phyloP scores from a whole-genome alignment of 345 rosid genomes.

The Eutrema yunnanense region DNA sequence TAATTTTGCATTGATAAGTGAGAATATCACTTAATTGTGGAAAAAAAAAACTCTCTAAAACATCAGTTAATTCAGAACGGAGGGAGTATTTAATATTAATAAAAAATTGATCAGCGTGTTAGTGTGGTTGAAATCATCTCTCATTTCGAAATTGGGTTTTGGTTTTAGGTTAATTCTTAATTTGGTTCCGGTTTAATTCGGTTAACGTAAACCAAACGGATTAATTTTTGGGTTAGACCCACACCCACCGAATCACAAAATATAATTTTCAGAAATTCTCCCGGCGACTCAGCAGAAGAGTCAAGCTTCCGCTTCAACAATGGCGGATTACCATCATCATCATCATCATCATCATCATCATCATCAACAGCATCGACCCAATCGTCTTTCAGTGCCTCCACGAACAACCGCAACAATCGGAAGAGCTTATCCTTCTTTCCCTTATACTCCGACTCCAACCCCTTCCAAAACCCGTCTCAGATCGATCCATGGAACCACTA shows the following conservation, averaged over 20 bases:
- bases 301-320: conserved; percentile 19
- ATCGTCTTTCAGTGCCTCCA: conserved; percentile 59
- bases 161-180: neutral
- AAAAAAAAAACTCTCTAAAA: too few relatives aligned
- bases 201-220: neutral
- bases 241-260: conserved; percentile 8
- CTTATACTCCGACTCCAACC: conserved; percentile 66
- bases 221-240: neutral
- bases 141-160: conserved; percentile 42
- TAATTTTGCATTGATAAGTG: too few relatives aligned
- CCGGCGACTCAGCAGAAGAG: conserved; percentile 15
- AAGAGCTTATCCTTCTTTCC: conserved; percentile 41
- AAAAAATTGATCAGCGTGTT: conserved; percentile 51
- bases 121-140: conserved; percentile 84
- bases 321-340: conserved; percentile 35
- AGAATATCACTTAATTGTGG: too few relatives aligned
- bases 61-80: too few relatives aligned
- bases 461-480: conserved; percentile 57
- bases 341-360: neutral
- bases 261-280: neutral
- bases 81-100: neutral
- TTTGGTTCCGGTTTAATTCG: neutral
- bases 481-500: conserved; percentile 23
- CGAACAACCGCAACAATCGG: conserved; percentile 24
- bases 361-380: conserved; percentile 61